Conservation (phyloP, 495 filamentous ascomycete species). For the Aspergillus coremiiformis region DNA sequence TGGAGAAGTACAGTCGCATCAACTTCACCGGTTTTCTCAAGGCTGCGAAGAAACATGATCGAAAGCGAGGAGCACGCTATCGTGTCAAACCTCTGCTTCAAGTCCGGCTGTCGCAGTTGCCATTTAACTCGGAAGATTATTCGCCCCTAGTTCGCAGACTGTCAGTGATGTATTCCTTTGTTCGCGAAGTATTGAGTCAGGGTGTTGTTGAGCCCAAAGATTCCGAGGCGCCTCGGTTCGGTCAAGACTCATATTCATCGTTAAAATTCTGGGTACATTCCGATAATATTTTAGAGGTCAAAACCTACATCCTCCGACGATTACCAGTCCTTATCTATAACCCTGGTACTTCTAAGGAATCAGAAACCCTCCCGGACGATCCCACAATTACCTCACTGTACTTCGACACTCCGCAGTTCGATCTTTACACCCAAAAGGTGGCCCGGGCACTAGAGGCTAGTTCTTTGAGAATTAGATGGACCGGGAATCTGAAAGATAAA, state of each 20-base stretch:
- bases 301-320: conserved; percentile 84
- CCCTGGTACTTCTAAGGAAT: conserved; percentile 68
- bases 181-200: conserved; percentile 68
- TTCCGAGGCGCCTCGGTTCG: conserved; percentile 33
- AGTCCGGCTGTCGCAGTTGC: conserved; percentile 73
- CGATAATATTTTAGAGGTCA: conserved; percentile 92
- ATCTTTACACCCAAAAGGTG: conserved; percentile 79
- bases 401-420: conserved; percentile 82
- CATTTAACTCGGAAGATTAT: conserved; percentile 95
- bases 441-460: conserved; percentile 66
- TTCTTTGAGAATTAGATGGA: conserved; percentile 86
- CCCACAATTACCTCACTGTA: conserved; percentile 93
- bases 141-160: conserved; percentile 78
- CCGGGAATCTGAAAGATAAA: conserved; percentile 69
- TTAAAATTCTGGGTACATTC: conserved; percentile 97
- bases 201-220: conserved; percentile 38
- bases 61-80: conserved; percentile 73
- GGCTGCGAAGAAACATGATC: conserved; percentile 97
- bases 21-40: conserved; percentile 98
- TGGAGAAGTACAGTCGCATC: conserved; percentile 90
- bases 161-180: conserved; percentile 92
- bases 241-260: conserved; percentile 68
- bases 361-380: conserved; percentile 67
- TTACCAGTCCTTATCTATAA: conserved; percentile 91
- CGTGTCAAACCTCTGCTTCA: conserved; percentile 85